Percentiles rank a stretch among this genome's conserved stretches.
Evolutionary conservation across 306 rosid genomes (phyloP).

Genomic region (Canavalia ensiformis): DNA sequence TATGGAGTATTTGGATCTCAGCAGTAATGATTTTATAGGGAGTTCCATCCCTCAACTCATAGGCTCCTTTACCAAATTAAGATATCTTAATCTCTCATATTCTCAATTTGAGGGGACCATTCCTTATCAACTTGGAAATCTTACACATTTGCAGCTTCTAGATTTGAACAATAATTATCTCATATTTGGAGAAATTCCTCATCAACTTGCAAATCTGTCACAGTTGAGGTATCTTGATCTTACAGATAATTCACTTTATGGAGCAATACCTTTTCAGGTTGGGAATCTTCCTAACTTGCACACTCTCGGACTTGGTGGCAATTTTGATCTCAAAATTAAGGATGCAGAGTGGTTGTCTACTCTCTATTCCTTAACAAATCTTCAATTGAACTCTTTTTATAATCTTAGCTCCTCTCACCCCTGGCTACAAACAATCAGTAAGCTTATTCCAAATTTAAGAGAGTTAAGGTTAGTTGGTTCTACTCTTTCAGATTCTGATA

Average conservation of each 20-base stretch:
- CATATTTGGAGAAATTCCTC: neutral
- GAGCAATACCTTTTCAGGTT: conserved; percentile 20
- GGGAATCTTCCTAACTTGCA: conserved; percentile 23
- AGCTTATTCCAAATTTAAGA: conserved; percentile 9
- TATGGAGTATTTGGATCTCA: no score
- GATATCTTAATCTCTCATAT: no score
- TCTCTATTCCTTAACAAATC: neutral
- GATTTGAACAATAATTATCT: no score
- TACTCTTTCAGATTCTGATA: neutral
- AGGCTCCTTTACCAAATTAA: no score
- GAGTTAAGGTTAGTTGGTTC: neutral
- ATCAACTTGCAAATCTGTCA: conserved; percentile 18
- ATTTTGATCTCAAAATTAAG: neutral
- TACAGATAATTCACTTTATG: neutral
- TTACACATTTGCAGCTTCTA: no score
- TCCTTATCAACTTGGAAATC: conserved; percentile 5
- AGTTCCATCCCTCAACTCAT: no score
- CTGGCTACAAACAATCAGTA: neutral
- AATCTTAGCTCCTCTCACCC: neutral
- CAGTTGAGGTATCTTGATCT: neutral
- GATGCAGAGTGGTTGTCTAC: conserved; percentile 19
- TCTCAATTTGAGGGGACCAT: no score
- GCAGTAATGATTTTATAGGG: no score
- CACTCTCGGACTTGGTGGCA: neutral
- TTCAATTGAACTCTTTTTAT: neutral